Evolutionary conservation across 1,284 basidiomycete species (phyloP).

Genomic region (Trichosporon ovoides): DNA sequence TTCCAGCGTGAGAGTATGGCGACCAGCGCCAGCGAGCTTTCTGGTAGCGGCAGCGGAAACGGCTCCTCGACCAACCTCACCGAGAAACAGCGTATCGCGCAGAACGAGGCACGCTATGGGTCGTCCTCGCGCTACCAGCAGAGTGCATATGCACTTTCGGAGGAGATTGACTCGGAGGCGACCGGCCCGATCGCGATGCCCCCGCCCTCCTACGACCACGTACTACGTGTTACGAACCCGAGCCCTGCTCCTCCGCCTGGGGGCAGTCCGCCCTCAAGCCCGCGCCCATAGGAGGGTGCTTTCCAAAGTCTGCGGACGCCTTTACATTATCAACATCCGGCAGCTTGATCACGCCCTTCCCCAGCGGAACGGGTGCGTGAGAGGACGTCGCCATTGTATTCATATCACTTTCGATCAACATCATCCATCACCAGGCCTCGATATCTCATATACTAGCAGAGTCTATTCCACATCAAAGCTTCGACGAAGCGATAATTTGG

Average conservation of each 20-base stretch:
- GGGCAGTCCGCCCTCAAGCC: not conserved
- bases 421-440: too few species aligned
- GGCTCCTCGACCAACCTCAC: not conserved
- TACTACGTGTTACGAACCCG: not conserved
- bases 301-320: too few species aligned
- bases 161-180: not conserved
- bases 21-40: not conserved
- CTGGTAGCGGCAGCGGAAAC: not conserved
- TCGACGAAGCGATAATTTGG: too few species aligned
- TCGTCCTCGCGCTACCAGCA: not conserved
- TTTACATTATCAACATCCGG: too few species aligned
- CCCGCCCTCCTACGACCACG: not conserved
- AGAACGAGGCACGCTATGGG: not conserved
- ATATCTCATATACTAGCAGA: too few species aligned
- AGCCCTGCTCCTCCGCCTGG: not conserved
- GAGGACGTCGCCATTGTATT: too few species aligned
- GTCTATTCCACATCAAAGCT: too few species aligned
- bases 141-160: not conserved
- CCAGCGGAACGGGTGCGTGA: too few species aligned
- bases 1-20: not conserved
- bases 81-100: not conserved
- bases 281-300: not conserved
- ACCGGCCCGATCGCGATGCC: not conserved
- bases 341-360: too few species aligned
- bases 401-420: too few species aligned